Percentiles rank a stretch among this genome's conserved stretches.
These are phyloP conservation scores for Solanum etuberosum DNA, from an alignment of 257 asterid species.

Conservation along the genomic window DNA sequence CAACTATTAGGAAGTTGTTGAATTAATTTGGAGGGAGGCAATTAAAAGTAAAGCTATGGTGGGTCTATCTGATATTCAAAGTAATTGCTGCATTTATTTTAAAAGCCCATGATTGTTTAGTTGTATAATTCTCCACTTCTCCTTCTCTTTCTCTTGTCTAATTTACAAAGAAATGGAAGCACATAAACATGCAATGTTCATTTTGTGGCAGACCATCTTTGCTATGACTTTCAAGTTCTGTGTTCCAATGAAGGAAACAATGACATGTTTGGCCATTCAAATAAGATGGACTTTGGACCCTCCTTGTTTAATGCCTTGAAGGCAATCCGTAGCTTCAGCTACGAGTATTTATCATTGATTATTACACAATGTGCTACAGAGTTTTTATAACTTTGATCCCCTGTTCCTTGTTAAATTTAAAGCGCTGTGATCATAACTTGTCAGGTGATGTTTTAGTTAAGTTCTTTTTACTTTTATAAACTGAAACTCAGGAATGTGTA, in stretches of 20 bases:
- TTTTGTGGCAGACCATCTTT: background rate
- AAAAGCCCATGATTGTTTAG: background rate
- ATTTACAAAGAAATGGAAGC: background rate
- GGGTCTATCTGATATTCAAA: background rate
- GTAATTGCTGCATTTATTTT: background rate
- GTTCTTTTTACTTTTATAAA: background rate
- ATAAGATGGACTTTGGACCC: background rate
- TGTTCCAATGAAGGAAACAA: background rate
- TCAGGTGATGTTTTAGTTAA: background rate
- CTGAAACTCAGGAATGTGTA: background rate
- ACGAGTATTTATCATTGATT: background rate
- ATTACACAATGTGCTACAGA: background rate
- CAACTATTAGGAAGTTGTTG: slow-evolving; percentile 1
- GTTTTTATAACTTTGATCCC: background rate
- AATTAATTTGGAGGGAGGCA: background rate
- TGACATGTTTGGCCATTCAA: background rate
- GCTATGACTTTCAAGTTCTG: background rate
- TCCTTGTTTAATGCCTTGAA: background rate
- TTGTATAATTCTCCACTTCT: background rate
- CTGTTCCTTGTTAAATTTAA: background rate
- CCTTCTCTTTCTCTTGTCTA: background rate
- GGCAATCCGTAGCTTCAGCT: background rate
- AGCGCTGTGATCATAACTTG: background rate
- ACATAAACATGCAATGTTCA: background rate
- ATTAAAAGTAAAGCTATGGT: background rate